These are phyloP conservation scores for Botrytis hyacinthi DNA, from an alignment of 2,329 filamentous ascomycete genomes.

Conservation along the genomic window DNA sequence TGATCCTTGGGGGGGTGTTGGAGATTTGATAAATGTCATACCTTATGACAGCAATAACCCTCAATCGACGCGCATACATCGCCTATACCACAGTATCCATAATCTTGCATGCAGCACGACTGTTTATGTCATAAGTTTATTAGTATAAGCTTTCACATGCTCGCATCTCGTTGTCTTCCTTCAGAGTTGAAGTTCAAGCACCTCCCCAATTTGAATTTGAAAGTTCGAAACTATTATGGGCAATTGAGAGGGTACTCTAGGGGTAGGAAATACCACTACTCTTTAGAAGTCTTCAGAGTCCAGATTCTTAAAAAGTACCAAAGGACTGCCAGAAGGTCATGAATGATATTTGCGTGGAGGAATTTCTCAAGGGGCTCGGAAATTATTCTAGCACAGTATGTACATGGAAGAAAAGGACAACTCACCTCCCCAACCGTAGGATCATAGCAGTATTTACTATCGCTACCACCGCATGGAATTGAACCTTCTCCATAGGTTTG, in stretches of 20 bases:
- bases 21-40: constrained; percentile 7
- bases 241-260: background rate
- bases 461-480: constrained; percentile 20
- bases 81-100: constrained; percentile 26
- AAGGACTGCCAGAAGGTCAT: background rate
- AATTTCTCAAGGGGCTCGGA: background rate
- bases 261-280: background rate
- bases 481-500: constrained; percentile 27
- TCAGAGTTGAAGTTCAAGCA: background rate
- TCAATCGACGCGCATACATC: constrained; percentile 27
- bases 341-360: background rate
- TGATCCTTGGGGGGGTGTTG: no score
- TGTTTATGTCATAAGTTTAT: background rate
- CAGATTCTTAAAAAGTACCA: background rate
- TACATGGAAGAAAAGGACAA: background rate
- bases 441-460: constrained; percentile 29
- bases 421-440: constrained; percentile 28
- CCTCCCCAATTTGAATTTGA: background rate
- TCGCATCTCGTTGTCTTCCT: background rate
- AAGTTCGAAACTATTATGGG: background rate
- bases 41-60: constrained; percentile 29
- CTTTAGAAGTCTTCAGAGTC: background rate
- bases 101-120: constrained; percentile 27
- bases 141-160: background rate
- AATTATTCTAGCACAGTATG: background rate